Evolutionary conservation across 768 basidiomycete genomes (phyloP).

Genomic region (Leccinum fibrillosum): DNA sequence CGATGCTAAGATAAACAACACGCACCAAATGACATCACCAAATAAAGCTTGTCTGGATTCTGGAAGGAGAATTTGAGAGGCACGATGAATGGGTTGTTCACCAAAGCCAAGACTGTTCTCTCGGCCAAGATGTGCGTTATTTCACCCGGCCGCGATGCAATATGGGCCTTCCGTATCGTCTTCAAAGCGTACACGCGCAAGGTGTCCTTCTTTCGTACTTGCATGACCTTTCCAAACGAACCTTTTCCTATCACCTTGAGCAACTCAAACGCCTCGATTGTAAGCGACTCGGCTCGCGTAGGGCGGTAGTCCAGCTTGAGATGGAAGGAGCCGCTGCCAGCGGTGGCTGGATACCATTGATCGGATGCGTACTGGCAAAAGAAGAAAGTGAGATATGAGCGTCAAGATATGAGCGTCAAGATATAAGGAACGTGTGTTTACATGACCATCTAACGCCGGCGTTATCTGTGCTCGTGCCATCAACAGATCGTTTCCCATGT

Average conservation of each 20-base stretch:
- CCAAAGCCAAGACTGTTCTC: constrained; percentile 92
- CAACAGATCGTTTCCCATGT: constrained; percentile 97
- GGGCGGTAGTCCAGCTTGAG: constrained; percentile 95
- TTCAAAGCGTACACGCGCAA: constrained; percentile 97
- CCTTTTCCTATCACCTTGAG: constrained; percentile 99
- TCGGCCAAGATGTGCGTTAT: constrained; percentile 98
- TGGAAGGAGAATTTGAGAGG: constrained; percentile 99
- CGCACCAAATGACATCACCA: constrained; percentile 94
- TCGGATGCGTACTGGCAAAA: constrained; percentile 69
- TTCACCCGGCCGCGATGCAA: constrained; percentile 92
- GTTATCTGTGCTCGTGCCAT: constrained; percentile 91
- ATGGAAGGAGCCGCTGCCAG: constrained; percentile 89
- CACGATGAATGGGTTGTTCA: constrained; percentile 98
- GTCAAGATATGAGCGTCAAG: neutral
- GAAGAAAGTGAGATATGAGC: constrained; percentile 3
- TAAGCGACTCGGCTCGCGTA: constrained; percentile 74
- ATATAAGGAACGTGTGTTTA: constrained; percentile 31
- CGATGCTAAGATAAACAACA: neutral
- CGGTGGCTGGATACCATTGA: constrained; percentile 84
- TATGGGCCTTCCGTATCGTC: constrained; percentile 97
- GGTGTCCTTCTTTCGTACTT: constrained; percentile 98
- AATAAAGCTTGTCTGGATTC: constrained; percentile 93
- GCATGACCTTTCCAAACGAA: constrained; percentile 98
- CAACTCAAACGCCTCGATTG: constrained; percentile 96
- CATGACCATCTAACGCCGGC: constrained; percentile 77